Evolutionary conservation across 352 stramenopile species (phyloP).

Genomic region (Globisporangium iwayamae): DNA sequence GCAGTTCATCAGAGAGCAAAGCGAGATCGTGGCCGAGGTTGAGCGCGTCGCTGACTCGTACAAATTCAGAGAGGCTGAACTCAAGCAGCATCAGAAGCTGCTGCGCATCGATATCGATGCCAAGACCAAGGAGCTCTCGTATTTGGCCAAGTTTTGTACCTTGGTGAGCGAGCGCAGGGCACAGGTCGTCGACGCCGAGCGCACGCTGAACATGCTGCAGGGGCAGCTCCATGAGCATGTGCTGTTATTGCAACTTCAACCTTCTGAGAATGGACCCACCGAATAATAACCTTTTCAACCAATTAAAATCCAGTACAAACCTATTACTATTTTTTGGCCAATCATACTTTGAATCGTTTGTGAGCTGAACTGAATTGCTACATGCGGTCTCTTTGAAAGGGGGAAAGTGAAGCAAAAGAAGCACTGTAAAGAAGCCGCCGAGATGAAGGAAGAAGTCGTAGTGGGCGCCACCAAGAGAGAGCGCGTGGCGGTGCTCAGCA

Average conservation of each 20-base stretch:
- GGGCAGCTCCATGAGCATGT: conserved; percentile 26
- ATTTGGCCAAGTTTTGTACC: conserved; percentile 28
- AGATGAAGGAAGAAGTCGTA: conserved; percentile 6
- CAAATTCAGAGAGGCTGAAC: conserved; percentile 42
- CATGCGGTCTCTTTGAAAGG: not conserved
- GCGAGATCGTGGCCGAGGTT: conserved; percentile 19
- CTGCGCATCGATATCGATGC: conserved; percentile 37
- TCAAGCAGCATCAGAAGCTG: conserved; percentile 49
- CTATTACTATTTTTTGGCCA: not conserved
- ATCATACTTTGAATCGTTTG: conserved; percentile 11
- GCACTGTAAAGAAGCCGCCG: not conserved
- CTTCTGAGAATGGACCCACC: not conserved
- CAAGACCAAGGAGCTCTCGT: conserved; percentile 29
- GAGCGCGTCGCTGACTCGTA: conserved; percentile 25
- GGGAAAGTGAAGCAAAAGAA: not conserved
- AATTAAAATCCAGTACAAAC: conserved; percentile 1
- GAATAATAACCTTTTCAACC: conserved; percentile 11
- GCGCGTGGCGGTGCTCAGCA: conserved; percentile 62
- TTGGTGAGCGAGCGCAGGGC: conserved; percentile 28
- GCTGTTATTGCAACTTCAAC: not conserved
- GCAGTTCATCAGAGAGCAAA: conserved; percentile 29
- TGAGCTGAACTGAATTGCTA: conserved; percentile 16
- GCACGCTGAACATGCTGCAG: conserved; percentile 39
- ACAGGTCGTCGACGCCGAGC: conserved; percentile 39
- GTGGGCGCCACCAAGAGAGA: conserved; percentile 23